Conservation (phyloP, 495 filamentous ascomycete species). For the Neurospora sp. region DNA sequence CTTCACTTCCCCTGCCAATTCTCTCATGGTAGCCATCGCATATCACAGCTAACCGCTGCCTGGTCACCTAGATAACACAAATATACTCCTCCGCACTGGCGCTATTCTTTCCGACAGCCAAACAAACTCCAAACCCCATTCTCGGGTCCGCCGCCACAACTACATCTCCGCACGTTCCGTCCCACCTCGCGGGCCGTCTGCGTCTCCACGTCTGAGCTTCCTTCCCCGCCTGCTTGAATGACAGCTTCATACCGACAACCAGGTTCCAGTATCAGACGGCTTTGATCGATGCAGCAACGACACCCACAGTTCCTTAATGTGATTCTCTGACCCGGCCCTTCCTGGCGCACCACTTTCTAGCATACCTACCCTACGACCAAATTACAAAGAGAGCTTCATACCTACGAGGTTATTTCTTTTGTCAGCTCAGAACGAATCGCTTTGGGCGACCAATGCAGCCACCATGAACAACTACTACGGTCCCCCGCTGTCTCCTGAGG, state of each 20-base stretch:
- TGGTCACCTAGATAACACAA: background rate
- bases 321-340: background rate
- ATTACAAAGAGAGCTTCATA: background rate
- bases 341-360: background rate
- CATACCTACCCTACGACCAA: background rate
- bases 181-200: background rate
- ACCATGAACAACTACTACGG: conserved; percentile 24
- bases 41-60: background rate
- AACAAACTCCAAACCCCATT: background rate
- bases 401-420: background rate
- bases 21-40: background rate
- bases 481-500: conserved; percentile 34
- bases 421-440: background rate
- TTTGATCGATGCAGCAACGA: background rate
- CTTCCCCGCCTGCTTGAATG: background rate
- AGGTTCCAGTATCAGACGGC: background rate
- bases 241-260: background rate
- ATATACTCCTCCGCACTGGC: background rate
- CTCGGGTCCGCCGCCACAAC: background rate
- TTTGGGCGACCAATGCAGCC: conserved; percentile 10
- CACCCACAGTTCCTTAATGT: background rate
- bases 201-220: background rate
- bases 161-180: background rate
- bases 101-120: background rate
- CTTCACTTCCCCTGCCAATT: background rate